Conservation (phyloP, 2,329 filamentous ascomycete species). For the Penicillium oxalicum region DNA sequence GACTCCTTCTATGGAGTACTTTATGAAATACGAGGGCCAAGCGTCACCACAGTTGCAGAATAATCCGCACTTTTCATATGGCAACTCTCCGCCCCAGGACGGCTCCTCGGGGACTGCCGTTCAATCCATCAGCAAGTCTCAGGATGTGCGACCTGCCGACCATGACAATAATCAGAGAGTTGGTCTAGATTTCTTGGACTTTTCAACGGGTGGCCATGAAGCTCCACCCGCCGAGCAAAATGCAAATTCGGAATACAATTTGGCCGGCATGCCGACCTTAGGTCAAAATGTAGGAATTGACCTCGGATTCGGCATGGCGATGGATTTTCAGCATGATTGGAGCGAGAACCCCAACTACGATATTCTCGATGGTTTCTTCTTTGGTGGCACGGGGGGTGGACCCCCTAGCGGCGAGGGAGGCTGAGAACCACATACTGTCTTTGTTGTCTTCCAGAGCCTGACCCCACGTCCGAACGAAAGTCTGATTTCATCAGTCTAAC, state of each 20-base stretch:
- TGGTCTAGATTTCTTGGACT: slow-evolving; percentile 52
- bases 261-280: slow-evolving; percentile 26
- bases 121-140: slow-evolving; percentile 22
- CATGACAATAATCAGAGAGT: slow-evolving; percentile 29
- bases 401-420: slow-evolving; percentile 19
- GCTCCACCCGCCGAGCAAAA: slow-evolving; percentile 23
- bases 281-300: slow-evolving; percentile 40
- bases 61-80: slow-evolving; percentile 30
- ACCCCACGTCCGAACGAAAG: too few relatives aligned
- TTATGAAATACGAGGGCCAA: slow-evolving; percentile 31
- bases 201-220: slow-evolving; percentile 37
- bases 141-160: slow-evolving; percentile 19
- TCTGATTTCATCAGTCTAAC: too few relatives aligned
- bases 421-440: neutral
- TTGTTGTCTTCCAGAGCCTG: neutral
- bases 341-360: slow-evolving; percentile 44
- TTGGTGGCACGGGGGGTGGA: slow-evolving; percentile 41
- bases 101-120: slow-evolving; percentile 27
- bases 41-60: slow-evolving; percentile 29
- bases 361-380: slow-evolving; percentile 52
- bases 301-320: slow-evolving; percentile 41
- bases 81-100: slow-evolving; percentile 30
- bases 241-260: slow-evolving; percentile 25
- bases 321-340: slow-evolving; percentile 46
- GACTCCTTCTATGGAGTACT: slow-evolving; percentile 30